Base-by-base conservation (phyloP, 169 alveolate species). In the Plasmodium berghei region DNA sequence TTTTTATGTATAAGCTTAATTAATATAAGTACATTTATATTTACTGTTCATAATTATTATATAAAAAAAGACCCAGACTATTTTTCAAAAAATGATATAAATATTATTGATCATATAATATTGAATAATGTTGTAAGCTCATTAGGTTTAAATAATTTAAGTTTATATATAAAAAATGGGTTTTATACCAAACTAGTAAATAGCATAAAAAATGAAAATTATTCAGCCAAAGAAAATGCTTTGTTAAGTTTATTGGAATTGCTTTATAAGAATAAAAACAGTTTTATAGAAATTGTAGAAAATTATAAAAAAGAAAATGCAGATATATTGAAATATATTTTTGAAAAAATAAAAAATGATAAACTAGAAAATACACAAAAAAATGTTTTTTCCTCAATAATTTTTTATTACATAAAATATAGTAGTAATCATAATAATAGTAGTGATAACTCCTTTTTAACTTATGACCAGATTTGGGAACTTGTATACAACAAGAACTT, bases 201-300 rank as follows among this genome's bases (percentile, higher is more conserved):
- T 18, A 66, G 28, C 5, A 46, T 83, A 5, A 80, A 83, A 56
- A 28, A 56, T 46, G 90, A 83, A 67, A 28, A 42, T 10, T 83
- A 83, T 24, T 67, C 83, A 16, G 52, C 45, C 42, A 83, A 83
- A 59, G 83, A 83, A 83, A 83, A 83, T 67, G 73, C 90, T 9
- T 42, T 83, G 9, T 20, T 67, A 10, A 72, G 67, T 22, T 49
- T 83, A 56, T 34, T 83, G 10, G 90, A 83, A 45, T 10, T 9
- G 4, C 18, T 83, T n/a, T 83, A 55, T 72, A 83, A 83, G 66
- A 83, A 54, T 83, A 83, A 67, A 67, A 52, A 12, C 45, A 24
- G 62, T 14, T 80, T 54, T 26, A 12, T 20, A 3, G 56, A 28
- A 54, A 12, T 54, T 18, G 12, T 28, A 52, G 56, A 72, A 20